Evolutionary conservation across 2,329 filamentous ascomycete genomes (phyloP), one percentile per base, ranked within the genome.

Genomic region (Fusarium sp.): DNA sequence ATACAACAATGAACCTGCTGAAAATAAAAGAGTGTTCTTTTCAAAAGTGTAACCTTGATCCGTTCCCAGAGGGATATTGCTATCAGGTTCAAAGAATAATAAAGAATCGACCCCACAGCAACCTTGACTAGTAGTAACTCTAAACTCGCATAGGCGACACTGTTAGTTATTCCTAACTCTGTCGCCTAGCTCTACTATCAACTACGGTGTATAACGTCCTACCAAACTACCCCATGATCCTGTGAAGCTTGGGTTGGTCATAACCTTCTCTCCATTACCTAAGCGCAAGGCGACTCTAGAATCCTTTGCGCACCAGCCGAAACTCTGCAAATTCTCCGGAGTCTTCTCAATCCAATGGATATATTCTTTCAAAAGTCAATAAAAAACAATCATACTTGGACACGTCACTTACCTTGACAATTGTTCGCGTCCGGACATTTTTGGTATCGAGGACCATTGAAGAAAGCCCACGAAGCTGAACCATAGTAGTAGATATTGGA

Each of bases 401-500:
- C 10, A 18, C 18, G 15, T 6, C 8, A 50, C 46, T 4, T 30
- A 38, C 46, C 15, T 50, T 50, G 46, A 18, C 46, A 50, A 5
- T 38, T 38, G 18, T 26, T 50, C 13, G 15, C 23, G 11, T 50
- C 46, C n/a, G 34, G 23, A 13, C 46, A 50, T 6, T 3, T 18
- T 11, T 50, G 20, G 20, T 49, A 49, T 50, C 46, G 23, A 11
- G 46, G 46, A 15, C 46, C 46, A 9, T 50, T 18, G 6, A 13
- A 50, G 5, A 50, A 50, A 10, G 46, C 46, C 46, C 46, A 50
- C 0, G 46, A 50, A n/a, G 46, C 46, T 13, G 46, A 50, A 13
- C 46, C 46, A 10, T 50, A 50, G 11, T 50, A 50, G 20, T 50
- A 50, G 8, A 50, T 18, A 6, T 50, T 37, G 20, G 46, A 50